phyloP scores from a whole-genome alignment of 495 filamentous ascomycete genomes.

The Bombardia bombarda region DNA sequence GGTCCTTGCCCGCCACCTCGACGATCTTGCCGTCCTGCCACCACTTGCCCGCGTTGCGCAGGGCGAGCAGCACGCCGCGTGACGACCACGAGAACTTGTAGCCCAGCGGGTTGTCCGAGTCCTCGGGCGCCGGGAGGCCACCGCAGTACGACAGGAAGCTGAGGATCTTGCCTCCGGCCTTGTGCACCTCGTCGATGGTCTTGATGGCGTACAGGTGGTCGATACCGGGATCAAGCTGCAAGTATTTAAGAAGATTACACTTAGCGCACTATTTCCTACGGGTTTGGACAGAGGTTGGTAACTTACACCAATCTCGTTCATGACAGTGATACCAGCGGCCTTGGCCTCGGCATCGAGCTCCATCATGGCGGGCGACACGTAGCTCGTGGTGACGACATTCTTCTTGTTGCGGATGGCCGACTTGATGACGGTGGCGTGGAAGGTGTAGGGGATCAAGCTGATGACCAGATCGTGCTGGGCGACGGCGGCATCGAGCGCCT shows the following conservation, averaged over 20 bases:
- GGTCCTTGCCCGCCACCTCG: slow-evolving; percentile 48
- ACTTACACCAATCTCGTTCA: slow-evolving; percentile 91
- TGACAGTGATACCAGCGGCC: slow-evolving; percentile 89
- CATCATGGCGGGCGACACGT: slow-evolving; percentile 86
- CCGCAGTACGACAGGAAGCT: slow-evolving; percentile 85
- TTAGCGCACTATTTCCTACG: too few relatives aligned
- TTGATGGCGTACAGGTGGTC: slow-evolving; percentile 81
- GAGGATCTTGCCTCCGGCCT: slow-evolving; percentile 76
- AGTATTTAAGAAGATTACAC: too few relatives aligned
- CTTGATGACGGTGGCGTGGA: slow-evolving; percentile 86
- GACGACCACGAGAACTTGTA: slow-evolving; percentile 90
- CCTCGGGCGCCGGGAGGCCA: slow-evolving; percentile 60
- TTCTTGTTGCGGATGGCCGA: slow-evolving; percentile 89
- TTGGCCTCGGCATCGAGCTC: slow-evolving; percentile 78
- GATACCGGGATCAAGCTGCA: slow-evolving; percentile 33
- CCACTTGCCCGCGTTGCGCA: slow-evolving; percentile 78
- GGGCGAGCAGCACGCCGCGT: slow-evolving; percentile 79
- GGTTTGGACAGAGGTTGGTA: not conserved
- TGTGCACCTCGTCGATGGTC: slow-evolving; percentile 77
- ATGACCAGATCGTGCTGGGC: slow-evolving; percentile 73
- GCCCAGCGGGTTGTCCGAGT: slow-evolving; percentile 82
- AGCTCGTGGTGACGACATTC: slow-evolving; percentile 93
- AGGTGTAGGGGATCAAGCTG: slow-evolving; percentile 85
- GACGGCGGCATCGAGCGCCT: slow-evolving; percentile 70
- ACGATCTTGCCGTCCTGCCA: slow-evolving; percentile 70